Evolutionary conservation across 2,329 filamentous ascomycete species (phyloP), one percentile per base, ranked within the genome.

Genomic region (Chaetomiaceae sp.): DNA sequence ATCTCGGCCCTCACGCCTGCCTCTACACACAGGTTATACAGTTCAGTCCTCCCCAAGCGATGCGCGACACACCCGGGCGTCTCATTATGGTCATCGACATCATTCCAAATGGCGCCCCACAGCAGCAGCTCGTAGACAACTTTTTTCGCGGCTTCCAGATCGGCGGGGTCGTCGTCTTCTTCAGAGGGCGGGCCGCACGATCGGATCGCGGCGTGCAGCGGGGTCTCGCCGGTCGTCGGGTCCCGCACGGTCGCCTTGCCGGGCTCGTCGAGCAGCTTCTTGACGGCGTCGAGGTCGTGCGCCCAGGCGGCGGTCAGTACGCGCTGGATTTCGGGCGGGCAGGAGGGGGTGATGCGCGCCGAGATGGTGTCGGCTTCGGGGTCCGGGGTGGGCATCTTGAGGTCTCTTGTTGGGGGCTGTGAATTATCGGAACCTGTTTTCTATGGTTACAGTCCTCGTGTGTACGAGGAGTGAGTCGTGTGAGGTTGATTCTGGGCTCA

Each of bases 71-170:
- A 97, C 7, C 91, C 94, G 0, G 94, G 91, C 3, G 94, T 97
- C 76, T 97, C 92, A 63, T 90, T 81, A 62, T 89, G 86, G 61
- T 77, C 73, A 69, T 97, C 90, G 52, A 97, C 76, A 68, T 96
- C 91, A 72, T 99, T 99, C 94, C 94, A 99, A 62, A 97, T 96
- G 11, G 90, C 94, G 29, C 94, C 94, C 62, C 88, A 87, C 65
- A 91, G 80, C 56, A 97, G 83, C 7, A 97, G 78, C 65, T 94
- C 81, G 61, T 82, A 80, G 4, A 96, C 75, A 0, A 86, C 85
- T 48, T 84, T 81, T 51, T 80, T 78, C 3, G 84, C 88, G 36
- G 81, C 80, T 43, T 84, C 80, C 29, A 87, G 71, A 22, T 73
- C 71, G 9, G 67, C 67, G 3, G 69, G 68, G 3, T 65, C 59